Base-by-base conservation (phyloP, 2,329 filamentous ascomycete genomes). In the Alternaria atra region DNA sequence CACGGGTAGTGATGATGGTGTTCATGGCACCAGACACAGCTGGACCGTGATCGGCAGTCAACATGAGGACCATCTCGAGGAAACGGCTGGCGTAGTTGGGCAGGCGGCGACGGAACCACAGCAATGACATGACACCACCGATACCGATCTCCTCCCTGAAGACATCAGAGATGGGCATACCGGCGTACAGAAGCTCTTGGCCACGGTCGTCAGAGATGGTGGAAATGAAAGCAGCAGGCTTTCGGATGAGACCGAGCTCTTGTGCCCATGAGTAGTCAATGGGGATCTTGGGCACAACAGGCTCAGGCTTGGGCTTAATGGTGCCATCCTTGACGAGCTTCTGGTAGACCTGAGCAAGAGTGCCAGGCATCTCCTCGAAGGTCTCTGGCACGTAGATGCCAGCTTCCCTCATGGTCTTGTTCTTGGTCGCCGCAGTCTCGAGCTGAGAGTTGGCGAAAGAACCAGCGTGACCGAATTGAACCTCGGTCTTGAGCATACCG, bases 1-100 rank as follows among this genome's bases (percentile, higher is more conserved):
- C 95, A 91, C 95, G 92, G 62, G 95, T 99, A 66, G 95, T 99
- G 81, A 99, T 98, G 81, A 99, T 99, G 80, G 95, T 99, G 90
- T 99, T 99, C 95, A 99, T 99, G 82, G 95, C 95, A 88, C 95
- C 95, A 74, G 95, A 99, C 74, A 99, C 95, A 74, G 95, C 95
- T 55, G 95, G 95, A 83, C 95, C 95, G 89, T 99, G 95, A 80
- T 99, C 95, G 75, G 95, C 95, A 79, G 95, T 99, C 79, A 99
- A 89, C 95, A 99, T 99, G 81, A 99, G 94, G 70, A 99, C 95
- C 95, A 99, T 99, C 87, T 99, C 95, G 73, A 99, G 85, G 88
- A 99, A 99, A 85, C 97, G 97, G 87, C 93, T 96, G 77, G 95
- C 95, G 81, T 97, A 98, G 78, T 91, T 86, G 67, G 95, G 95